Conservation (phyloP, 2,329 filamentous ascomycete species). For the Curvularia sp. region DNA sequence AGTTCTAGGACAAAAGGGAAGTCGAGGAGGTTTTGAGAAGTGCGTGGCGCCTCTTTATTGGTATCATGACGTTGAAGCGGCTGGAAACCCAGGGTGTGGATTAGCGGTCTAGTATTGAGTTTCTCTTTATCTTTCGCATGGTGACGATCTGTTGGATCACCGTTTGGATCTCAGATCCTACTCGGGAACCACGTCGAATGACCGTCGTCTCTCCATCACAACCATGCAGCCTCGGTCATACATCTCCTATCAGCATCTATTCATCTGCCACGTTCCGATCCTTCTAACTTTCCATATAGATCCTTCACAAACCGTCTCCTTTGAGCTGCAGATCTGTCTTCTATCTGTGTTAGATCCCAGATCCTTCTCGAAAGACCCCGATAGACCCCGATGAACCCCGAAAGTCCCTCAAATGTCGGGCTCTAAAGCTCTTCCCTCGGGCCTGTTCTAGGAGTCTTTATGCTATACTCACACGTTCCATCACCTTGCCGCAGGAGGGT, state of each 20-base stretch:
- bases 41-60: not conserved
- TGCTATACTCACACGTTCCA: not conserved
- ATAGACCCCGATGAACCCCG: not conserved
- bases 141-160: not conserved
- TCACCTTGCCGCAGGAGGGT: not conserved
- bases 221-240: not conserved
- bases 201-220: not conserved
- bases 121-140: not conserved
- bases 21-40: not conserved
- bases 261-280: not conserved
- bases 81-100: not conserved
- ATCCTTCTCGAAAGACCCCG: not conserved
- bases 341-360: not conserved
- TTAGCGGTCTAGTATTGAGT: not conserved
- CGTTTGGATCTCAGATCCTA: not conserved
- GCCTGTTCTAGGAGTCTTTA: not conserved
- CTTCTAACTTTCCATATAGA: not conserved
- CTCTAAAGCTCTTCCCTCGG: not conserved
- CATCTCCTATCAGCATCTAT: not conserved
- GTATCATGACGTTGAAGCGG: not conserved
- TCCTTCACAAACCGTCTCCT: not conserved
- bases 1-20: not conserved
- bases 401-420: not conserved
- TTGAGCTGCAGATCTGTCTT: not conserved
- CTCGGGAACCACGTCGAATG: not conserved